Conservation (phyloP, 768 basidiomycete species). For the Tulasnella sp. region DNA sequence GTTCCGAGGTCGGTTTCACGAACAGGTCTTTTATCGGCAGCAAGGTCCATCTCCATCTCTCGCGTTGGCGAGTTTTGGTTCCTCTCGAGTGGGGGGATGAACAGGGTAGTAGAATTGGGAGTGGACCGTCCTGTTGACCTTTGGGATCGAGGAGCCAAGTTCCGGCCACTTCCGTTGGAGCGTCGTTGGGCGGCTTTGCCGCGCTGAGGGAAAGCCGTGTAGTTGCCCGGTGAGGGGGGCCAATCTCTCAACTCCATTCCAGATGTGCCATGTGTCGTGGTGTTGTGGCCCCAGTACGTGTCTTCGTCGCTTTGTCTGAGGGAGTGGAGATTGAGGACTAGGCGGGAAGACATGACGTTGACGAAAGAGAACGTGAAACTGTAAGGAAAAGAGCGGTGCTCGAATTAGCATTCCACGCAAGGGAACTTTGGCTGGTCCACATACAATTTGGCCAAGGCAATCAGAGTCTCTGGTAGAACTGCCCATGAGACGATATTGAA, state of each 20-base stretch:
- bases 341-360: conserved; percentile 15
- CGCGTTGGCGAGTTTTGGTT: not conserved
- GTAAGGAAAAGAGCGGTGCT: not conserved
- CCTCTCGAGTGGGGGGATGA: not conserved
- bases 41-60: not conserved
- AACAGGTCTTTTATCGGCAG: not conserved
- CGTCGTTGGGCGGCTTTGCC: not conserved
- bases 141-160: not conserved
- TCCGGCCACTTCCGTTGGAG: not conserved
- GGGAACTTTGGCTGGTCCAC: not conserved
- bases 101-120: not conserved
- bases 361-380: conserved; percentile 15
- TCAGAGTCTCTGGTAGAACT: not conserved
- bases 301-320: not conserved
- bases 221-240: not conserved
- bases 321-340: conserved; percentile 12
- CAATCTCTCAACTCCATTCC: not conserved
- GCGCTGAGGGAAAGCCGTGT: not conserved
- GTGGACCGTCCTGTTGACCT: not conserved
- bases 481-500: conserved; percentile 18
- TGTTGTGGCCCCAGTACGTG: not conserved
- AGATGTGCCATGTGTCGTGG: not conserved
- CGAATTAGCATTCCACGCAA: not conserved
- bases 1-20: not conserved
- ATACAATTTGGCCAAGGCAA: not conserved